Conservation (phyloP, 1,139 yeast genomes). For the Nadsonia starkeyi-henricii region DNA sequence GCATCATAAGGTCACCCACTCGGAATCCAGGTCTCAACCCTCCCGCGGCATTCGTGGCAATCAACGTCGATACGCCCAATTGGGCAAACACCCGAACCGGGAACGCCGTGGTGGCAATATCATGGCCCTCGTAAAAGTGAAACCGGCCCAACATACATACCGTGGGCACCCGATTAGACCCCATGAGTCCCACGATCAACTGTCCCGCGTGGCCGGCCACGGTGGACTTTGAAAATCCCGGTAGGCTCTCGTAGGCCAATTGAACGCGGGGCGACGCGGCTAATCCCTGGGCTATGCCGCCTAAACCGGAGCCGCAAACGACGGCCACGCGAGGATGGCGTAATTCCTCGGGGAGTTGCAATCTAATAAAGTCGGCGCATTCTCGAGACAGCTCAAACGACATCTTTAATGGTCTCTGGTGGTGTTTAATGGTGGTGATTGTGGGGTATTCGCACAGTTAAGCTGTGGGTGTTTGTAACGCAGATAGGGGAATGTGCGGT, state of each 20-base stretch:
- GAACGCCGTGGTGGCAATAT: slow-evolving; percentile 65
- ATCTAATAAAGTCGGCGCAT: neutral
- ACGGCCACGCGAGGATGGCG: slow-evolving; percentile 40
- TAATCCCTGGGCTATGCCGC: slow-evolving; percentile 59
- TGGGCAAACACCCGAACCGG: slow-evolving; percentile 66
- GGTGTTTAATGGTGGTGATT: no score
- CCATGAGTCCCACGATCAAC: slow-evolving; percentile 65
- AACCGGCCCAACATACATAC: slow-evolving; percentile 89
- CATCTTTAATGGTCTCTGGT: no score
- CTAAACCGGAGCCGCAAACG: slow-evolving; percentile 90
- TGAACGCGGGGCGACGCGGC: slow-evolving; percentile 31
- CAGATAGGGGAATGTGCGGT: no score
- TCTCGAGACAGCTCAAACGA: no score
- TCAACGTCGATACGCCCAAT: slow-evolving; percentile 44
- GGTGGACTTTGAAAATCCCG: slow-evolving; percentile 71
- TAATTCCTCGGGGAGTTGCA: neutral
- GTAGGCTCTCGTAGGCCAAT: slow-evolving; percentile 54
- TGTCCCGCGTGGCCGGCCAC: slow-evolving; percentile 86
- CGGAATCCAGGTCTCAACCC: slow-evolving; percentile 53
- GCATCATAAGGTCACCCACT: slow-evolving; percentile 85
- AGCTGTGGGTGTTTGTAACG: no score
- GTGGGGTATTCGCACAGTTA: no score
- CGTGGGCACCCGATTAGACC: slow-evolving; percentile 57
- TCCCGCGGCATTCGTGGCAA: slow-evolving; percentile 92
- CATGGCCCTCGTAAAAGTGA: slow-evolving; percentile 86